Percentiles rank a stretch among this genome's conserved stretches.
These are phyloP conservation scores for Dothideomycetes sp. DNA, from an alignment of 2,329 filamentous ascomycete species.

Conservation along the genomic window DNA sequence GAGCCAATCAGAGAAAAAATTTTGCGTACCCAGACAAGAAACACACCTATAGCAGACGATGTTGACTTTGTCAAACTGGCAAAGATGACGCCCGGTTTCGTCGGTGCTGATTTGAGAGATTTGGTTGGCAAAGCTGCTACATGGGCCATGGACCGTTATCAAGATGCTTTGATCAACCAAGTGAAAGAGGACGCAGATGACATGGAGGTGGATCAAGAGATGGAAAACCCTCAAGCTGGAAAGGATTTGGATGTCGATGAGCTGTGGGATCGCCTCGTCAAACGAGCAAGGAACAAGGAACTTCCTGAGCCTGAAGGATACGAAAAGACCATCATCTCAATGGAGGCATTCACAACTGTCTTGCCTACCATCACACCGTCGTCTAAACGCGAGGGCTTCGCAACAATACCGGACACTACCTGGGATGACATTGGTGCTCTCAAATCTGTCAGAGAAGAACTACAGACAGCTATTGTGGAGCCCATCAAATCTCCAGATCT, in stretches of 20 bases:
- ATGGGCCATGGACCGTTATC: conserved; percentile 53
- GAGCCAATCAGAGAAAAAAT: conserved; percentile 70
- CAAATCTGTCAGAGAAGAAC: conserved; percentile 65
- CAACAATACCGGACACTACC: conserved; percentile 83
- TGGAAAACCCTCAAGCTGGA: conserved; percentile 25
- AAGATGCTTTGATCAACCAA: conserved; percentile 41
- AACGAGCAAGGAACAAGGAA: conserved; percentile 40
- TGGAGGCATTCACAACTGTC: conserved; percentile 63
- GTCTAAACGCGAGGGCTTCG: conserved; percentile 86
- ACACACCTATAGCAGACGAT: conserved; percentile 55
- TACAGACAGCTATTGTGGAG: conserved; percentile 77
- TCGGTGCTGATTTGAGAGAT: conserved; percentile 78
- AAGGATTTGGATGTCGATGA: conserved; percentile 25
- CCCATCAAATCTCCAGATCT: conserved; percentile 75
- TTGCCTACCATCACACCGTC: conserved; percentile 69
- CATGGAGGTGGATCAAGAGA: conserved; percentile 45
- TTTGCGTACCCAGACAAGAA: conserved; percentile 60
- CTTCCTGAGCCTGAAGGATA: conserved; percentile 44
- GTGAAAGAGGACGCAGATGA: conserved; percentile 22
- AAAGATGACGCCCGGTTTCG: conserved; percentile 81
- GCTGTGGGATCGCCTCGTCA: conserved; percentile 38
- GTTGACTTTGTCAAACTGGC: conserved; percentile 68
- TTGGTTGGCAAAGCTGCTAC: conserved; percentile 57
- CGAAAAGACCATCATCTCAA: conserved; percentile 48
- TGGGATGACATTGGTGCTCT: conserved; percentile 91